phyloP scores from a whole-genome alignment of 2,329 filamentous ascomycete genomes.

The Biscogniauxia mediterranea region DNA sequence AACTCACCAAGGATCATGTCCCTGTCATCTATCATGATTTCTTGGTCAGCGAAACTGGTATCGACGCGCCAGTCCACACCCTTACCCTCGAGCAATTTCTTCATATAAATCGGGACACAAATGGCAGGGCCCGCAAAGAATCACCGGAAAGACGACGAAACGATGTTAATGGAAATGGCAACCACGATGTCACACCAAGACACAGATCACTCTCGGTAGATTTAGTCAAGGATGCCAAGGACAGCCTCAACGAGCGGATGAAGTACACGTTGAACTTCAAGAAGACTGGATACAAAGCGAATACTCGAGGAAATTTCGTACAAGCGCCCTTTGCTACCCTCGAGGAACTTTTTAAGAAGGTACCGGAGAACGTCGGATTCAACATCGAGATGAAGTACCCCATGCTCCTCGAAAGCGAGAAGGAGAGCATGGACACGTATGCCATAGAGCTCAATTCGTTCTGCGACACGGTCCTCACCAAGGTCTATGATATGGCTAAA shows the following conservation, averaged over 20 bases:
- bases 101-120: slow-evolving; percentile 69
- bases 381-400: slow-evolving; percentile 99
- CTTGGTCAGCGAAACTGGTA: slow-evolving; percentile 93
- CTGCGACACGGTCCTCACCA: slow-evolving; percentile 86
- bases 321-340: slow-evolving; percentile 94
- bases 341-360: slow-evolving; percentile 84
- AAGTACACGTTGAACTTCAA: slow-evolving; percentile 97
- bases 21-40: slow-evolving; percentile 99
- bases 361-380: slow-evolving; percentile 84
- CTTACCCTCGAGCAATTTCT: slow-evolving; percentile 94
- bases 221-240: slow-evolving; percentile 41
- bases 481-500: slow-evolving; percentile 82
- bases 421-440: slow-evolving; percentile 95
- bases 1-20: slow-evolving; percentile 97
- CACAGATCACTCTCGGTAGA: slow-evolving; percentile 57
- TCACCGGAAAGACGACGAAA: slow-evolving; percentile 26
- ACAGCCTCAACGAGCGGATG: slow-evolving; percentile 73
- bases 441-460: slow-evolving; percentile 95
- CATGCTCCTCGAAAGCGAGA: slow-evolving; percentile 93
- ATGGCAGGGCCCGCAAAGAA: slow-evolving; percentile 36
- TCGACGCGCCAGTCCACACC: slow-evolving; percentile 94
- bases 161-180: slow-evolving; percentile 30
- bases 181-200: slow-evolving; percentile 32
- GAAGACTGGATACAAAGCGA: slow-evolving; percentile 91
- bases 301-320: slow-evolving; percentile 90